Evolutionary conservation across 805 yeast species (phyloP), one percentile per base, ranked within the genome.

Genomic region (Diddensiella caesifluorescens): DNA sequence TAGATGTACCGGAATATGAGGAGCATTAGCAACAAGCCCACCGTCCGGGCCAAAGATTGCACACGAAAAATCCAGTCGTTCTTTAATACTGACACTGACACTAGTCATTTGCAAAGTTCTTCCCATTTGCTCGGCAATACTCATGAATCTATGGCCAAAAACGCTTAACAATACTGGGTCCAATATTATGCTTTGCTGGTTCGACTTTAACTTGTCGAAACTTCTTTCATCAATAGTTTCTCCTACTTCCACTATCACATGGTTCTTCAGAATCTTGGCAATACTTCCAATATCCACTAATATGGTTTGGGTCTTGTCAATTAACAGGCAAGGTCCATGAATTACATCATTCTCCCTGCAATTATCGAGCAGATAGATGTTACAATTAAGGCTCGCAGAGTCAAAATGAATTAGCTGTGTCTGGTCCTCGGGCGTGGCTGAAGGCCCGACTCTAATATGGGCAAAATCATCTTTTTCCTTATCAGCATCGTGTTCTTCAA

Each of bases 91-190:
- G 2, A 87, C 82, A 4, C 86, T 77, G 7, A 84, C 86, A 2
- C 89, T 73, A 0, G 90, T 84, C 61, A 80, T 80, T 50, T 83
- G 83, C 42, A 84, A 66, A 3, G 88, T 80, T 25, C 73, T 73
- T 25, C 92, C 90, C 94, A 84, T 84, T 56, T 83, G 89, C 51
- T 84, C 92, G 5, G 95, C 95, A 59, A 86, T 83, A 49, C 86
- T 87, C 89, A 84, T 83, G 60, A 84, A 85, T 46, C 92, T 68
- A 60, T 84, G 87, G 27, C 86, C 80, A 61, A 84, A 84, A 15
- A 84, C 80, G 0, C 90, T 81, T 27, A 85, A 60, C 47, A 78
- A 65, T 23, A 84, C 74, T 1, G 90, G 90, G 51, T 84, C 89
- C 25, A n/a, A n/a, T n/a, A n/a, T n/a, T n/a, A n/a, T n/a, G n/a